These are phyloP conservation scores for Pythium pectinolyticum DNA, from an alignment of 352 stramenopile species.

Conservation along the genomic window DNA sequence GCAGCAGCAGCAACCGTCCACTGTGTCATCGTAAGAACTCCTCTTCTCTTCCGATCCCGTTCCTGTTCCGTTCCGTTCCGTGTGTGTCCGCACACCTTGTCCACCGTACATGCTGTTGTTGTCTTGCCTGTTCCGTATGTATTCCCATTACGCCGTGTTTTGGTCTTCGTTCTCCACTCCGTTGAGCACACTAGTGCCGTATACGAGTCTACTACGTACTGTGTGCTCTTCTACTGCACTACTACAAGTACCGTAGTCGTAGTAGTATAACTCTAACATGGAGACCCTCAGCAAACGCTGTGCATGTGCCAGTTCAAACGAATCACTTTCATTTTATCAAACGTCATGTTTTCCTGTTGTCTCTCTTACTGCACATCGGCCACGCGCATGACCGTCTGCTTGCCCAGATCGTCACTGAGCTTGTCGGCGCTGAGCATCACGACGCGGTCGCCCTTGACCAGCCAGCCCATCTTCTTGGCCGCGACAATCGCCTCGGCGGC, in stretches of 20 bases:
- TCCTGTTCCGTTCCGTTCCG: not conserved
- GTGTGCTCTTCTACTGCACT: not conserved
- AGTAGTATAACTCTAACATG: not conserved
- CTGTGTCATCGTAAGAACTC: constrained; percentile 15
- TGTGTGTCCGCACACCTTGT: not conserved
- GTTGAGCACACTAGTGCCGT: too few species aligned
- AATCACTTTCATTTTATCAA: not conserved
- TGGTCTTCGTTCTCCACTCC: too few species aligned
- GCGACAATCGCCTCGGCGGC: constrained; percentile 87
- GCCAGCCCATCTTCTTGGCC: constrained; percentile 91
- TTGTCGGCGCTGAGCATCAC: constrained; percentile 86
- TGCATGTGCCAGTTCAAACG: too few species aligned
- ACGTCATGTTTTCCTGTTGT: not conserved
- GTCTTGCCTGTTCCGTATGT: too few species aligned
- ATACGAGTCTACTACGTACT: not conserved
- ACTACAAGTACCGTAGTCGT: too few species aligned
- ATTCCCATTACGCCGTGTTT: too few species aligned
- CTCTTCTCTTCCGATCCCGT: too few species aligned
- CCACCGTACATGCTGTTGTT: too few species aligned
- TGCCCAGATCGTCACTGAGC: constrained; percentile 74
- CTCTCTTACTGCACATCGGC: constrained; percentile 66
- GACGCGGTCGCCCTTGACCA: constrained; percentile 86
- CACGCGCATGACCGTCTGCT: constrained; percentile 83
- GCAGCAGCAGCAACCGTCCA: constrained; percentile 19
- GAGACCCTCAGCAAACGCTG: not conserved